Percentiles rank a stretch among this genome's conserved stretches.
These are phyloP conservation scores for Claviceps citrina DNA, from an alignment of 2,329 filamentous ascomycete species.

Conservation along the genomic window DNA sequence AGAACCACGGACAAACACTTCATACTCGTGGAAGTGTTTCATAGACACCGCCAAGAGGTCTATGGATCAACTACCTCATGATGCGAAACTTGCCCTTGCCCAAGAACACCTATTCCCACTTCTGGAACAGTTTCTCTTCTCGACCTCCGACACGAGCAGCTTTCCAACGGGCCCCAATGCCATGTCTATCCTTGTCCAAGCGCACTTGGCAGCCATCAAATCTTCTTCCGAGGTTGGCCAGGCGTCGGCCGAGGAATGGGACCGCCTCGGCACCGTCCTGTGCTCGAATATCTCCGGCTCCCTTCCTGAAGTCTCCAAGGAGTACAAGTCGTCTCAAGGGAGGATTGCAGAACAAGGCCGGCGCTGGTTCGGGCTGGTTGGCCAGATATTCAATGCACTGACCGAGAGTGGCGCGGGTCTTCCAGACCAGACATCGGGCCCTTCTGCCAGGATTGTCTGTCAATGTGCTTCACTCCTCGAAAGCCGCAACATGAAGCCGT, in stretches of 20 bases:
- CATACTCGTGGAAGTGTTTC: constrained; percentile 61
- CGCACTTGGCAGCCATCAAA: constrained; percentile 29
- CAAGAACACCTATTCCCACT: constrained; percentile 38
- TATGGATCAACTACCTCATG: constrained; percentile 27
- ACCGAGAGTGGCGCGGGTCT: constrained; percentile 6
- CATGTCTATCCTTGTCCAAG: constrained; percentile 28
- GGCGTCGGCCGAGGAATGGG: constrained; percentile 45
- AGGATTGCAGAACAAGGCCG: constrained; percentile 48
- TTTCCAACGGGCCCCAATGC: constrained; percentile 21
- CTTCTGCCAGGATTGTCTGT: constrained; percentile 17
- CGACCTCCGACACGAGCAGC: constrained; percentile 22
- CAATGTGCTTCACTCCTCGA: constrained; percentile 28
- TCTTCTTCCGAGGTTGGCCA: constrained; percentile 27
- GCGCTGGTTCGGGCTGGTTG: constrained; percentile 49
- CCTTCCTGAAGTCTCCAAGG: constrained; percentile 66
- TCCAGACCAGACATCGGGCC: constrained; percentile 16
- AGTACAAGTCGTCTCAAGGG: constrained; percentile 58
- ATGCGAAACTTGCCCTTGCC: constrained; percentile 31
- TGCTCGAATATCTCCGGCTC: constrained; percentile 55
- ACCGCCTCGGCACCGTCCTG: constrained; percentile 43
- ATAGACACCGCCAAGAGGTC: constrained; percentile 46
- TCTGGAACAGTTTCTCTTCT: constrained; percentile 38
- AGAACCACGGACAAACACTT: constrained; percentile 53
- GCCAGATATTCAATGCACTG: constrained; percentile 26
- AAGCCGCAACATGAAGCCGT: constrained; percentile 40